Evolutionary conservation across 495 filamentous ascomycete genomes (phyloP).

Genomic region (Penicillium alfredii): DNA sequence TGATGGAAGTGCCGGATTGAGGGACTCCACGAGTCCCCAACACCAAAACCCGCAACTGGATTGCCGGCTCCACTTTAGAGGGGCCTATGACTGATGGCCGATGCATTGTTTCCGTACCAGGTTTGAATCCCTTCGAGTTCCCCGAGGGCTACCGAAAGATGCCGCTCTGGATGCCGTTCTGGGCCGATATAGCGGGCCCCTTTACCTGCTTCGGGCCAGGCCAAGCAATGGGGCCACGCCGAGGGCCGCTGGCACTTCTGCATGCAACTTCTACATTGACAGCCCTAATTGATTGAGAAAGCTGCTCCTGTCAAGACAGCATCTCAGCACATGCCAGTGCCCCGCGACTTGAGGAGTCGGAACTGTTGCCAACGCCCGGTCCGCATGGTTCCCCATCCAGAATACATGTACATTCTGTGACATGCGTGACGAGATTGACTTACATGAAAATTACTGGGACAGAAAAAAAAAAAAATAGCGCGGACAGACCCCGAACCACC

Average conservation of each 20-base stretch:
- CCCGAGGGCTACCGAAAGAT: no score
- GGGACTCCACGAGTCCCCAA: slow-evolving; percentile 5
- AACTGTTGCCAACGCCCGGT: slow-evolving; percentile 3
- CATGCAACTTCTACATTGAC: slow-evolving; percentile 15
- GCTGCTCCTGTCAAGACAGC: no score
- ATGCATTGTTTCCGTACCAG: background rate
- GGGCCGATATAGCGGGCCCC: background rate
- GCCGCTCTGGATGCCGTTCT: slow-evolving; percentile 7
- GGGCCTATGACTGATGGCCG: slow-evolving; percentile 6
- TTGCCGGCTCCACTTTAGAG: slow-evolving; percentile 11
- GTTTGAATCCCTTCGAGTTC: no score
- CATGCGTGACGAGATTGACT: no score
- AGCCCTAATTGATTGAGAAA: no score
- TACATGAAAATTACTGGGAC: no score
- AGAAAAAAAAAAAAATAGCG: background rate
- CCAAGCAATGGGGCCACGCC: background rate
- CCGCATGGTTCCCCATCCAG: slow-evolving; percentile 19
- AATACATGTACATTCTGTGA: no score
- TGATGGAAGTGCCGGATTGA: slow-evolving; percentile 12
- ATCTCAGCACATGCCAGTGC: slow-evolving; percentile 2
- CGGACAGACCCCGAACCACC: no score
- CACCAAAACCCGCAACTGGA: slow-evolving; percentile 11
- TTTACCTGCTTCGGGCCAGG: background rate
- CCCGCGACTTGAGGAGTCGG: slow-evolving; percentile 21
- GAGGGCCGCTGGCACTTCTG: background rate